phyloP scores from a whole-genome alignment of 164 flowering plant genomes.

The Tetrastigma voinierianum region DNA sequence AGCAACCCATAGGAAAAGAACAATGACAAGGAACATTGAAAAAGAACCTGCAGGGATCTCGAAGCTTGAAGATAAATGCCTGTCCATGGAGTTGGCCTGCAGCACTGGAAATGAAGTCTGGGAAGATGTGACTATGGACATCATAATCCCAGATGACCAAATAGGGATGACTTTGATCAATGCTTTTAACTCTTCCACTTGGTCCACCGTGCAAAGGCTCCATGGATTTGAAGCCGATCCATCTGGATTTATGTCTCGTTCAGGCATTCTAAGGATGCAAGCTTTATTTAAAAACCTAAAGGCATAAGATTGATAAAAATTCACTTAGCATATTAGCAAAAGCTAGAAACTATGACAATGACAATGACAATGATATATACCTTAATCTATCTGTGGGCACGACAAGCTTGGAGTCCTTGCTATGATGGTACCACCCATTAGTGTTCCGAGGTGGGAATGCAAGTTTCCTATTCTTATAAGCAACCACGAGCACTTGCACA shows the following conservation, averaged over 20 bases:
- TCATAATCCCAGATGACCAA: conserved; percentile 57
- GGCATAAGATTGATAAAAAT: background rate
- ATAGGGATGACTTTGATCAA: conserved; percentile 52
- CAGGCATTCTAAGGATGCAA: conserved; percentile 44
- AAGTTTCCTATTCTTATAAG: conserved; percentile 47
- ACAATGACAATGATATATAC: conserved; percentile 22
- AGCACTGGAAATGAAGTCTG: conserved; percentile 35
- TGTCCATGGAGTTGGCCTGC: conserved; percentile 56
- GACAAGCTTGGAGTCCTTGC: conserved; percentile 24
- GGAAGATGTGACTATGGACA: conserved; percentile 44
- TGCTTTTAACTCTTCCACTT: conserved; percentile 66
- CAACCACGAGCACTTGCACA: conserved; percentile 48
- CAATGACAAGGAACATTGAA: conserved; percentile 31
- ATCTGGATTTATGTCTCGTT: conserved; percentile 31
- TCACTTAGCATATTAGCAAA: background rate
- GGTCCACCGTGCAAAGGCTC: conserved; percentile 53
- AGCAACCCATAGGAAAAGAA: conserved; percentile 38
- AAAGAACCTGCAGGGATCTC: conserved; percentile 58
- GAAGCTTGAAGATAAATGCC: conserved; percentile 36
- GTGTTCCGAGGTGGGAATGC: conserved; percentile 23
- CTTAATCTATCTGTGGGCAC: conserved; percentile 51
- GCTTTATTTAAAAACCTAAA: conserved; percentile 61
- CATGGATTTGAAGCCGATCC: conserved; percentile 46
- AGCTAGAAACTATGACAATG: background rate
- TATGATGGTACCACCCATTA: conserved; percentile 32